Evolutionary conservation across 1,139 yeast species (phyloP).

Genomic region (Wickerhamiella pararugosa): DNA sequence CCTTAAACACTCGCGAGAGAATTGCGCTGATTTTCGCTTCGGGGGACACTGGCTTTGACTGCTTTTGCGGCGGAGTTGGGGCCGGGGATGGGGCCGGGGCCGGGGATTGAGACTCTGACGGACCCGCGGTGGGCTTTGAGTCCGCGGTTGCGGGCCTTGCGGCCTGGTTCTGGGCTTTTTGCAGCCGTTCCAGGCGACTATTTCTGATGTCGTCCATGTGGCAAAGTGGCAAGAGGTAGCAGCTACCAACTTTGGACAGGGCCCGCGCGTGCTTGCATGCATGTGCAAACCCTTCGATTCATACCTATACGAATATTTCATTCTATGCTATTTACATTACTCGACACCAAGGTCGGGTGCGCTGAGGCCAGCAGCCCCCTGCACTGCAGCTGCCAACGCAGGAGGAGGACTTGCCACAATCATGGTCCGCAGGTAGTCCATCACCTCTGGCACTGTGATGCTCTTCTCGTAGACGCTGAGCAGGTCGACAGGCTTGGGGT

Average conservation of each 20-base stretch:
- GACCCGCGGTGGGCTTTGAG: no score
- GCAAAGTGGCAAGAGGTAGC: no score
- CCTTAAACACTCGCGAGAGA: background rate
- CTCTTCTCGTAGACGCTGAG: conserved; percentile 80
- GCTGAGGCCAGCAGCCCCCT: conserved; percentile 22
- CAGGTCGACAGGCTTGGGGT: conserved; percentile 88
- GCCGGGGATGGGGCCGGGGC: no score
- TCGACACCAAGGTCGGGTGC: conserved; percentile 16
- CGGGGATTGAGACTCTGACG: no score
- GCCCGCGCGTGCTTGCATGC: background rate
- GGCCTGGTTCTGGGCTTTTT: background rate
- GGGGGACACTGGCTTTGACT: background rate
- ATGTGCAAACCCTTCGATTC: background rate
- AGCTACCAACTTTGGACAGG: background rate
- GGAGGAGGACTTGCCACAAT: conserved; percentile 82
- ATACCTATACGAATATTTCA: background rate
- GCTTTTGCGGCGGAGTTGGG: no score
- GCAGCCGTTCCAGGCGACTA: conserved; percentile 1
- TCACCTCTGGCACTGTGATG: conserved; percentile 55
- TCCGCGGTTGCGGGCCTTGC: no score
- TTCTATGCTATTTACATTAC: conserved; percentile 6
- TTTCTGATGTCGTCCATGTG: conserved; percentile 6
- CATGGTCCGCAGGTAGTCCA: conserved; percentile 75
- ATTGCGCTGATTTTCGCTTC: background rate
- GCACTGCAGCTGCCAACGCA: conserved; percentile 54